Conservation (phyloP, 1,284 basidiomycete genomes). For the Coniophora puteana region DNA sequence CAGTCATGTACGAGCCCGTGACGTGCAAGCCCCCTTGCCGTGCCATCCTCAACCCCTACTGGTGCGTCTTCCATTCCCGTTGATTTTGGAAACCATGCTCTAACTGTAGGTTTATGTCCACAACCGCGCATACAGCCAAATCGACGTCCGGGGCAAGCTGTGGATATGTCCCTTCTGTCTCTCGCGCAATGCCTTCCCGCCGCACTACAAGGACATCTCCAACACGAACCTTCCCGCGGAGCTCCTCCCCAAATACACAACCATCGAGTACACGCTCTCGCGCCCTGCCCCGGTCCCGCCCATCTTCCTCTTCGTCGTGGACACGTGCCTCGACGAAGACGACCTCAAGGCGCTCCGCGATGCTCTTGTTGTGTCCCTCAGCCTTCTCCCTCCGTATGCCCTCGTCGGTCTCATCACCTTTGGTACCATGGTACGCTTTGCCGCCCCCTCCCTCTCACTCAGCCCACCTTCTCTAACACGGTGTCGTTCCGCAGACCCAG, state of each 20-base stretch:
- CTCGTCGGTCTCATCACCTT: slow-evolving; percentile 95
- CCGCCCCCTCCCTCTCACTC: neutral
- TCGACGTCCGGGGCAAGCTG: slow-evolving; percentile 96
- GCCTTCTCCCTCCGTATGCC: slow-evolving; percentile 89
- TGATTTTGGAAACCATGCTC: slow-evolving; percentile 1
- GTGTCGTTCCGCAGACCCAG: slow-evolving; percentile 65
- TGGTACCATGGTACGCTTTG: slow-evolving; percentile 83
- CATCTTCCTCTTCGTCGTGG: slow-evolving; percentile 95
- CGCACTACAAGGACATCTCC: slow-evolving; percentile 99
- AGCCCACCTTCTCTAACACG: neutral
- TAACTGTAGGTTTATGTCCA: slow-evolving; percentile 12
- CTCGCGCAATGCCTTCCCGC: slow-evolving; percentile 94
- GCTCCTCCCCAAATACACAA: slow-evolving; percentile 96
- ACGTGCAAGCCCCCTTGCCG: slow-evolving; percentile 98
- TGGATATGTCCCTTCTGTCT: slow-evolving; percentile 99
- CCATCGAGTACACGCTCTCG: slow-evolving; percentile 96
- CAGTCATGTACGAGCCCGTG: slow-evolving; percentile 97
- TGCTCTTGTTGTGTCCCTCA: slow-evolving; percentile 90
- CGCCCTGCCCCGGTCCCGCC: slow-evolving; percentile 92
- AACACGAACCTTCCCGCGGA: slow-evolving; percentile 96
- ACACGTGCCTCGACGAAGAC: slow-evolving; percentile 95
- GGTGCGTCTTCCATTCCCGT: slow-evolving; percentile 45
- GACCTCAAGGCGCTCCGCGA: slow-evolving; percentile 95
- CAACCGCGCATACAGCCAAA: too few relatives aligned
- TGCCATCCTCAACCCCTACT: slow-evolving; percentile 97